Base-by-base conservation (phyloP, 129 eudicot genomes). In the Lonicera japonica region DNA sequence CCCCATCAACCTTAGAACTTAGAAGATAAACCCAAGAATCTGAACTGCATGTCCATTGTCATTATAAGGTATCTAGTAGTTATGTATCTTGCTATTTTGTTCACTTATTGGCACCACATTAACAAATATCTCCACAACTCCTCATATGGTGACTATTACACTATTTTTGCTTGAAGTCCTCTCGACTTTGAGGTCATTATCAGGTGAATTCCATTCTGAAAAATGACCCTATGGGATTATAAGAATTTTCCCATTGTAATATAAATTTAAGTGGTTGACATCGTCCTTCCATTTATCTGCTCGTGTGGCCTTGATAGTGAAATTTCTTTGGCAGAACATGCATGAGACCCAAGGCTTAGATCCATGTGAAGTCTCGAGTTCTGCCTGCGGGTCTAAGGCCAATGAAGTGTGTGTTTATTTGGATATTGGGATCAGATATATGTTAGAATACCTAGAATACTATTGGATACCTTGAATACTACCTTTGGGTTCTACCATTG, bases 341-440 rank as follows among this genome's bases (percentile, higher is more conserved):
- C 68, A 60, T 75, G 71, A 82, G 56, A 45, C 83, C 83, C 38
- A 82, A 60, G 55, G 81, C 88, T 71, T 82, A 83, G 73, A 82
- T 78, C 88, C 88, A 82, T 34, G 88, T 82, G 54, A 61, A 82
- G 58, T 82, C 84, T 1, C 88, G 80, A 0, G 79, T 67, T 65
- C 88, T 69, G 9, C 88, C 88, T 64, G 73, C 41, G 0, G 88
- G 83, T 60, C 81, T 60, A 50, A 67, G 75, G 40, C 88, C 88
- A 18, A 78, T 82, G 67, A 82, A 82, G 18, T 73, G 83, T 0
- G 88, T 83, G 25, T 82, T 82, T 39, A 82, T 82, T 74, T 78
- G 88, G 50, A 82, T 63, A 58, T 74, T 58, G 41, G 69, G 24
- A 63, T 82, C 88, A 4, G 88, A 78, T 23, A n/a, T n/a, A n/a